Conservation (phyloP, 306 rosid species). For the Elaeagnus macrophylla region DNA sequence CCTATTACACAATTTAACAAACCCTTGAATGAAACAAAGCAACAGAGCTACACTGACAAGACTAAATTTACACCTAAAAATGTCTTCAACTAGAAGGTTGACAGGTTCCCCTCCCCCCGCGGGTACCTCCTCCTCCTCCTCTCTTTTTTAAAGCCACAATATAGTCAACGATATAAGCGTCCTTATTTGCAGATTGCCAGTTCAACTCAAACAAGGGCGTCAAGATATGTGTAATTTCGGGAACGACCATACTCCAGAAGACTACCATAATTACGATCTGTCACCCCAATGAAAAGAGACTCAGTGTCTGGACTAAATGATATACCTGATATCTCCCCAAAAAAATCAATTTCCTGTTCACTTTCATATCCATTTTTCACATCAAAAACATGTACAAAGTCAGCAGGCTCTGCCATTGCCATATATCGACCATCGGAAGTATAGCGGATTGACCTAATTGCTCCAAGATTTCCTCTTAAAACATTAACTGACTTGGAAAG, state of each 20-base stretch:
- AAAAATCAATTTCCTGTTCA: conserved; percentile 81
- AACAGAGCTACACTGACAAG: too few species aligned
- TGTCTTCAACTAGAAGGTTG: too few species aligned
- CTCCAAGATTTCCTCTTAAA: conserved; percentile 83
- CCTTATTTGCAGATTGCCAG: conserved; percentile 3
- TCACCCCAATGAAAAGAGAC: conserved; percentile 69
- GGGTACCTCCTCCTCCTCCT: too few species aligned
- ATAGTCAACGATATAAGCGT: conserved; percentile 11
- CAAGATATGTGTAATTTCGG: conserved; percentile 52
- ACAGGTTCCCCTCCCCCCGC: too few species aligned
- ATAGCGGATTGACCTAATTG: conserved; percentile 72
- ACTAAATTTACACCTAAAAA: too few species aligned
- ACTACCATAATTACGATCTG: conserved; percentile 90
- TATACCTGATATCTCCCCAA: conserved; percentile 88
- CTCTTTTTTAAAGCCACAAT: too few species aligned
- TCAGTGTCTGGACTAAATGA: conserved; percentile 95
- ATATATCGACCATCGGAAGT: conserved; percentile 71
- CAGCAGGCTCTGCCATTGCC: conserved; percentile 94
- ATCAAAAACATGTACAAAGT: conserved; percentile 77
- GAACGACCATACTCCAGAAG: conserved; percentile 68
- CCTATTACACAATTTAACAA: background rate
- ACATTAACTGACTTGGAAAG: conserved; percentile 69
- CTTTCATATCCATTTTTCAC: conserved; percentile 61
- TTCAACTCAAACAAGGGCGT: conserved; percentile 35
- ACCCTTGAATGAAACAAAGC: too few species aligned